These are phyloP conservation scores for Cicer arietinum DNA, from an alignment of 306 rosid species.

Conservation along the genomic window DNA sequence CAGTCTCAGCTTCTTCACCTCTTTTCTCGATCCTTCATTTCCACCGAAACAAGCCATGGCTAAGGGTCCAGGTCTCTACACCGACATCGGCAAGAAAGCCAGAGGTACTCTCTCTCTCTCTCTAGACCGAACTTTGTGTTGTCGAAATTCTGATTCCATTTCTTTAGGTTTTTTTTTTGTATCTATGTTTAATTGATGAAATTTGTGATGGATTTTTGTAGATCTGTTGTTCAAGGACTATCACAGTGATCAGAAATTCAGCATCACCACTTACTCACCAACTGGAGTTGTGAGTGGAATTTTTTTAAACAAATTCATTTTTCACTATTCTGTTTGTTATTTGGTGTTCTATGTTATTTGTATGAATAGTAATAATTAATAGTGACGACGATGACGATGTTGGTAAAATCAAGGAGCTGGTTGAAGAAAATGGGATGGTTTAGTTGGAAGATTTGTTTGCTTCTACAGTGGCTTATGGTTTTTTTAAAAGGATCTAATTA, in stretches of 20 bases:
- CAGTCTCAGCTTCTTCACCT: not conserved
- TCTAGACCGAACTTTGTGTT: not conserved
- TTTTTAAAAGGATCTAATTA: not conserved
- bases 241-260: slow-evolving; percentile 91
- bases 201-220: slow-evolving; percentile 45
- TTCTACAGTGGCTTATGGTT: not conserved
- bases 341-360: slow-evolving; percentile 6
- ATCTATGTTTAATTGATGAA: slow-evolving; percentile 46
- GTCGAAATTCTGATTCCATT: not conserved
- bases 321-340: not conserved
- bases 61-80: slow-evolving; percentile 96
- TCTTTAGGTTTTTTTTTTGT: not conserved
- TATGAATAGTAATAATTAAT: not conserved
- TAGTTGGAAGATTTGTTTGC: not conserved
- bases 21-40: slow-evolving; percentile 47
- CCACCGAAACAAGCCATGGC: slow-evolving; percentile 55
- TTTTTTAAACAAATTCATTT: not conserved
- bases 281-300: slow-evolving; percentile 82
- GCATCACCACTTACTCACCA: slow-evolving; percentile 85
- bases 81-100: slow-evolving; percentile 91
- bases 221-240: slow-evolving; percentile 92
- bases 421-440: not conserved
- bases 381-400: not conserved
- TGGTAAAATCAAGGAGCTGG: not conserved
- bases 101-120: slow-evolving; percentile 55